Evolutionary conservation across 2,329 filamentous ascomycete genomes (phyloP), one percentile per base, ranked within the genome.

Genomic region (Monilinia aucupariae): DNA sequence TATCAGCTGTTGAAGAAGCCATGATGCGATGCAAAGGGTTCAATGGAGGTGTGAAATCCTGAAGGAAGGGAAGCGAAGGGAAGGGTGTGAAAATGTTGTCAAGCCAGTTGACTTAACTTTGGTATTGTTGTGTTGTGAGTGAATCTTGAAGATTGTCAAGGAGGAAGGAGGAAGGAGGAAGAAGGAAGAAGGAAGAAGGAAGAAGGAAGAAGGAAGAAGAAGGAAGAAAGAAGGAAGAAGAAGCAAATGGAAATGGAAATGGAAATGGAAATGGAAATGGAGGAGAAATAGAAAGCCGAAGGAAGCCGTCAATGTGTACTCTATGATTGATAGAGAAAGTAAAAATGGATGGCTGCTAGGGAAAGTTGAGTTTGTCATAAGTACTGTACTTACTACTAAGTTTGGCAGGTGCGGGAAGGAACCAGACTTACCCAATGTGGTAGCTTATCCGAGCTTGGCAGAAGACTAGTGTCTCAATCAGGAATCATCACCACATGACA

Each of bases 1-100:
- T 80, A 75, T 87, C 84, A 59, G 78, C 75, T 80, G 85, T 73
- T 64, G 70, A 65, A 9, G 65, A 51, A 59, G 69, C 66, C 70
- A 73, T 72, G 17, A 34, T 68, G 34, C 51, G 12, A n/a, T n/a
- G n/a, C n/a, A n/a, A 27, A 50, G 39, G 22, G 17, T 50, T 27
- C 39, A n/a, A n/a, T n/a, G n/a, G n/a, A n/a, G n/a, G n/a, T n/a
- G n/a, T n/a, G n/a, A n/a, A n/a, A n/a, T n/a, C n/a, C n/a, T n/a
- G n/a, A n/a, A n/a, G n/a, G n/a, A n/a, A n/a, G n/a, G n/a, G n/a
- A n/a, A n/a, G n/a, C n/a, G n/a, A n/a, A n/a, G n/a, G n/a, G n/a
- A n/a, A n/a, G n/a, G n/a, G n/a, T n/a, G n/a, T n/a, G n/a, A n/a
- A n/a, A 15, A 22, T 34, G n/a, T 20, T 20, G 30, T 27, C 56